Percentiles rank a stretch among this genome's conserved stretches.
These are phyloP conservation scores for Pleurostoma richardsiae DNA, from an alignment of 2,329 filamentous ascomycete species.

Conservation along the genomic window DNA sequence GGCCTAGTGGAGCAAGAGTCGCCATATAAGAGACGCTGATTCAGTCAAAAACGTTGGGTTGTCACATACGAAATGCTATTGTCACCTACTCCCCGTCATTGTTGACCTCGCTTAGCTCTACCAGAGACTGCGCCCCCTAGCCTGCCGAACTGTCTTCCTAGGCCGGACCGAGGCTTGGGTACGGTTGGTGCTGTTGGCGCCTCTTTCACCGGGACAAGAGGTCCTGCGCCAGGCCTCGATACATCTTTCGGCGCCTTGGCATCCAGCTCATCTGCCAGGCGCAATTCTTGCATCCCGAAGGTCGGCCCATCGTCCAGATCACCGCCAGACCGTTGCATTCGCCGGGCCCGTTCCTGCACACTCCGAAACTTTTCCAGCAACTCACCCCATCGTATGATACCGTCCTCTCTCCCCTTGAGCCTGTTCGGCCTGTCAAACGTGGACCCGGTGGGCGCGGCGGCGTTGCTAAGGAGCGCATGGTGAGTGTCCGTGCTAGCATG, in stretches of 20 bases:
- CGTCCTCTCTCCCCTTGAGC: constrained; percentile 77
- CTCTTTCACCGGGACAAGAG: constrained; percentile 46
- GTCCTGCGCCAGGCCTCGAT: constrained; percentile 24
- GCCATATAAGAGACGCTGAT: constrained; percentile 35
- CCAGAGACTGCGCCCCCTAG: constrained; percentile 67
- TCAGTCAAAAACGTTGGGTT: too few relatives aligned
- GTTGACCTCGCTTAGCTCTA: constrained; percentile 48
- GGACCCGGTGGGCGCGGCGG: constrained; percentile 42
- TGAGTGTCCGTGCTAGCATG: constrained; percentile 28
- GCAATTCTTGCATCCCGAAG: constrained; percentile 29
- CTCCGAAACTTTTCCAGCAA: constrained; percentile 90
- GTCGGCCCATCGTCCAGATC: constrained; percentile 40
- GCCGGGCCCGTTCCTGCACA: constrained; percentile 80
- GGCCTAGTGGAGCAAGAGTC: constrained; percentile 60
- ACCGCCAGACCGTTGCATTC: constrained; percentile 57
- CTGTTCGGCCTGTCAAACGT: constrained; percentile 70
- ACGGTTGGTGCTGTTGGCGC: constrained; percentile 33
- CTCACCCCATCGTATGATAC: constrained; percentile 84
- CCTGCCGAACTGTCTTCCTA: constrained; percentile 65
- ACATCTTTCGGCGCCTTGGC: constrained; percentile 36
- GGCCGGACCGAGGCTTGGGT: constrained; percentile 55
- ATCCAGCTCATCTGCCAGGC: constrained; percentile 33
- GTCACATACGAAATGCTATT: not conserved
- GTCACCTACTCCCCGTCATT: constrained; percentile 11
- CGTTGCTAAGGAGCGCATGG: constrained; percentile 30